phyloP scores from a whole-genome alignment of 2,329 filamentous ascomycete species.

The Penicillium sp. region DNA sequence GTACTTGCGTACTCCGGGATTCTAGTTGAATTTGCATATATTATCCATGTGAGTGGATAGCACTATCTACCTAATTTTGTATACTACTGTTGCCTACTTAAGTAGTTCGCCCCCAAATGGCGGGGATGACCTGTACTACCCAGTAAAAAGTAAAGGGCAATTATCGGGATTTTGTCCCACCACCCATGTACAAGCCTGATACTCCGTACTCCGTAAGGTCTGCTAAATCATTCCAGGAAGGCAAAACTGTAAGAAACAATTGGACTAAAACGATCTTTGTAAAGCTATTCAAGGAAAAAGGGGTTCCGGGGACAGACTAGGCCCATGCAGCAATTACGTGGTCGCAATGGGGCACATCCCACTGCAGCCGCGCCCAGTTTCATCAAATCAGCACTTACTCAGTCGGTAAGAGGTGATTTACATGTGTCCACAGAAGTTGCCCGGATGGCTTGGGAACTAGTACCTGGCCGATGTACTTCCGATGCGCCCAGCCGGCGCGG shows the following conservation, averaged over 20 bases:
- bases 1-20: neutral
- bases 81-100: neutral
- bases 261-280: neutral
- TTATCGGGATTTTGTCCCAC: conserved; percentile 9
- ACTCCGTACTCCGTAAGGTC: neutral
- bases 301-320: neutral
- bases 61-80: neutral
- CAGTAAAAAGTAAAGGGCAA: neutral
- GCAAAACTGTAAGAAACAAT: conserved; percentile 2
- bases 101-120: conserved; percentile 6
- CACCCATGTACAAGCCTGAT: neutral
- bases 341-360: conserved; percentile 9
- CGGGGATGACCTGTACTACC: conserved; percentile 7
- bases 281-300: neutral
- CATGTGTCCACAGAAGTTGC: conserved; percentile 11
- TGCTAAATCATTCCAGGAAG: neutral
- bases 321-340: conserved; percentile 9
- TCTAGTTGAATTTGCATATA: neutral
- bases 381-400: neutral
- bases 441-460: conserved; percentile 23
- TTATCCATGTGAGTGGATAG: neutral
- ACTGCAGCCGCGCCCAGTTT: conserved; percentile 11
- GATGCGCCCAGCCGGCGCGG: conserved; percentile 15
- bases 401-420: neutral
- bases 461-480: conserved; percentile 10